phyloP scores from a whole-genome alignment of 2,329 filamentous ascomycete genomes.

The Chaetomium sp. region DNA sequence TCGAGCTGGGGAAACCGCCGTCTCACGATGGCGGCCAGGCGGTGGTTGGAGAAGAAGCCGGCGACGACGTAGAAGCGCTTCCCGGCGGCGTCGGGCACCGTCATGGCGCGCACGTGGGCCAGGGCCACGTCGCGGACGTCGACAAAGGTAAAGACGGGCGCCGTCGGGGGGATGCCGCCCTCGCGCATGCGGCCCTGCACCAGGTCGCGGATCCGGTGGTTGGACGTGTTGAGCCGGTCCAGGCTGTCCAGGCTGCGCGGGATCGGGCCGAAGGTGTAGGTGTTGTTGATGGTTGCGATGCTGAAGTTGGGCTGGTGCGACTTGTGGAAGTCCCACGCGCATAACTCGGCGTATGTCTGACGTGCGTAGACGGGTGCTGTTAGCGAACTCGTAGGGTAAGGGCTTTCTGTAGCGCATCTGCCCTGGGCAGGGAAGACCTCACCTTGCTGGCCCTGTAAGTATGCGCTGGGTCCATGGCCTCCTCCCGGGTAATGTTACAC shows the following conservation, averaged over 20 bases:
- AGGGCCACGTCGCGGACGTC: constrained; percentile 64
- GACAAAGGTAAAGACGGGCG: constrained; percentile 60
- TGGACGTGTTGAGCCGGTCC: constrained; percentile 71
- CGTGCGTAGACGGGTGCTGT: not conserved
- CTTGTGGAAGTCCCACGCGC: constrained; percentile 66
- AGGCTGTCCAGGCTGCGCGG: constrained; percentile 65
- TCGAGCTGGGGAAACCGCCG: constrained; percentile 58
- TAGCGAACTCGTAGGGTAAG: not conserved
- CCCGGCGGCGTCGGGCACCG: constrained; percentile 58
- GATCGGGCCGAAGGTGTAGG: constrained; percentile 64
- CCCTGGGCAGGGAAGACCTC: constrained; percentile 10
- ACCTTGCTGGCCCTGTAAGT: constrained; percentile 51
- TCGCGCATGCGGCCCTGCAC: constrained; percentile 64
- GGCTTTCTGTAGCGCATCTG: not conserved
- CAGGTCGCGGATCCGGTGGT: constrained; percentile 65
- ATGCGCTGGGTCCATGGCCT: constrained; percentile 39
- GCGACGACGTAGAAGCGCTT: constrained; percentile 66
- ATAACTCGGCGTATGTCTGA: constrained; percentile 62
- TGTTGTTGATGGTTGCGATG: constrained; percentile 63
- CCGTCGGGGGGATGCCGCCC: constrained; percentile 58
- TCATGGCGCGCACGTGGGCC: constrained; percentile 62
- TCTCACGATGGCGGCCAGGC: constrained; percentile 57
- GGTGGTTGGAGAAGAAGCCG: constrained; percentile 62
- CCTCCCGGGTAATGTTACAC: constrained; percentile 44
- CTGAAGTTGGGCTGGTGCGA: constrained; percentile 60